Conservation (phyloP, 768 basidiomycete genomes). For the Collybia sp. region DNA sequence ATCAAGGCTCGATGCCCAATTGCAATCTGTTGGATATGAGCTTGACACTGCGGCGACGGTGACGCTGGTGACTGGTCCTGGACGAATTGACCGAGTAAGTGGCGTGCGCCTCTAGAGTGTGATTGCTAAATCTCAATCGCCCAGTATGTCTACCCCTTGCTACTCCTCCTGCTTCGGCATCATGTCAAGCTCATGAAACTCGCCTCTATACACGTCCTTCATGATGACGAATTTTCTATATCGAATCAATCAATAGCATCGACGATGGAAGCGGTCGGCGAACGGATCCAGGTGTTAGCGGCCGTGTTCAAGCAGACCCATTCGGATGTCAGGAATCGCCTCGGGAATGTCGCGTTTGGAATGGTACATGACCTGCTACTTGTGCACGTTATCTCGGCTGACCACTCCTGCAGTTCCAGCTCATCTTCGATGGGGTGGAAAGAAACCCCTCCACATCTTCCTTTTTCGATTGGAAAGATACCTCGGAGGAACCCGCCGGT, state of each 20-base stretch:
- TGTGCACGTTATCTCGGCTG: background rate
- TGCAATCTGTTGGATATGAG: conserved; percentile 25
- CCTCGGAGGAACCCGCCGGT: conserved; percentile 10
- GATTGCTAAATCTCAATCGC: background rate
- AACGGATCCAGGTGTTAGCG: conserved; percentile 26
- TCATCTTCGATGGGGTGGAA: conserved; percentile 27
- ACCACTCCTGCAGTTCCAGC: conserved; percentile 19
- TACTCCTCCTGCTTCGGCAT: conserved; percentile 28
- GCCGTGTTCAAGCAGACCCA: conserved; percentile 32
- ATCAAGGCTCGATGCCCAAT: conserved; percentile 20
- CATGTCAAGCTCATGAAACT: conserved; percentile 26
- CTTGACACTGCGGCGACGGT: conserved; percentile 30
- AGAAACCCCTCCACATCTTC: conserved; percentile 24
- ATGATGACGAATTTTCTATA: conserved; percentile 24
- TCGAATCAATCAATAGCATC: conserved; percentile 26
- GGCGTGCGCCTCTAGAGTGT: background rate
- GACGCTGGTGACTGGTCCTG: conserved; percentile 25
- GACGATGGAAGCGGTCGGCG: conserved; percentile 22
- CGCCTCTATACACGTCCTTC: conserved; percentile 28
- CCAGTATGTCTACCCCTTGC: conserved; percentile 29
- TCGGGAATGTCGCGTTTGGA: conserved; percentile 34
- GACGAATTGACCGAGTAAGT: conserved; percentile 30
- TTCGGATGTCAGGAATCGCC: conserved; percentile 23
- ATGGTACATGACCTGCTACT: conserved; percentile 16
- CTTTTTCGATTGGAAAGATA: conserved; percentile 22